A percentile compares a stretch with the other conserved stretches of the same genome.
Evolutionary conservation across 1,284 basidiomycete genomes (phyloP).

Genomic region (Phaffia rhodozyma): DNA sequence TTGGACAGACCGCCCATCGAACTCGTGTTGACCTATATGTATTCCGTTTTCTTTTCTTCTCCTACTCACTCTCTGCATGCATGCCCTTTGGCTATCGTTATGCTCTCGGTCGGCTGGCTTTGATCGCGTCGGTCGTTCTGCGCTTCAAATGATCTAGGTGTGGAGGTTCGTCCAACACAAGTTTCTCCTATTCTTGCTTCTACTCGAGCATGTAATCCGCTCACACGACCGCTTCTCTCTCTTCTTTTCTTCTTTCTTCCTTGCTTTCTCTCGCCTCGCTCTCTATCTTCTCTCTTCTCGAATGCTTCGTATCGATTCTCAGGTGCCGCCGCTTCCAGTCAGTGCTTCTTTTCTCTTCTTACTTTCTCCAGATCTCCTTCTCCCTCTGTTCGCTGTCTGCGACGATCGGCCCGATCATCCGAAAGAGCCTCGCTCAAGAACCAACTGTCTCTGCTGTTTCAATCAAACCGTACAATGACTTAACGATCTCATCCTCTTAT

Average conservation of each 20-base stretch:
- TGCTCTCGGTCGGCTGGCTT: too few species aligned
- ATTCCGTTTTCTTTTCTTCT: not conserved
- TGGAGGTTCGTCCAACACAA: not conserved
- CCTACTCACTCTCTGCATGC: not conserved
- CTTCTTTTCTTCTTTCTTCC: not conserved
- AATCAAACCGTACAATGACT: too few species aligned
- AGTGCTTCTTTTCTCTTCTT: slow-evolving; percentile 14
- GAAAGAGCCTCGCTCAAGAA: too few species aligned
- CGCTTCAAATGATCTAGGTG: not conserved
- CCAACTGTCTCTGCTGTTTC: too few species aligned
- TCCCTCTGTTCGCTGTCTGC: too few species aligned
- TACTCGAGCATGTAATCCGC: too few species aligned
- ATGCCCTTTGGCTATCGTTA: too few species aligned
- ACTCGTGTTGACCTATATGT: not conserved
- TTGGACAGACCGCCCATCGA: not conserved
- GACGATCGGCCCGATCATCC: too few species aligned
- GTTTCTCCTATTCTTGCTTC: not conserved
- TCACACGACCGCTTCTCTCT: not conserved
- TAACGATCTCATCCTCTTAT: not conserved
- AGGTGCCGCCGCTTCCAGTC: slow-evolving; percentile 28
- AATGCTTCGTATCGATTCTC: too few species aligned
- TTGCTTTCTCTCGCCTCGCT: too few species aligned
- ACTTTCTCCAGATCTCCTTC: not conserved
- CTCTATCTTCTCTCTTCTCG: not conserved
- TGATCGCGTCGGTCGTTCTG: too few species aligned